Evolutionary conservation across 2,329 filamentous ascomycete genomes (phyloP), one percentile per base, ranked within the genome.

Genomic region (Aspergillus nomiae): DNA sequence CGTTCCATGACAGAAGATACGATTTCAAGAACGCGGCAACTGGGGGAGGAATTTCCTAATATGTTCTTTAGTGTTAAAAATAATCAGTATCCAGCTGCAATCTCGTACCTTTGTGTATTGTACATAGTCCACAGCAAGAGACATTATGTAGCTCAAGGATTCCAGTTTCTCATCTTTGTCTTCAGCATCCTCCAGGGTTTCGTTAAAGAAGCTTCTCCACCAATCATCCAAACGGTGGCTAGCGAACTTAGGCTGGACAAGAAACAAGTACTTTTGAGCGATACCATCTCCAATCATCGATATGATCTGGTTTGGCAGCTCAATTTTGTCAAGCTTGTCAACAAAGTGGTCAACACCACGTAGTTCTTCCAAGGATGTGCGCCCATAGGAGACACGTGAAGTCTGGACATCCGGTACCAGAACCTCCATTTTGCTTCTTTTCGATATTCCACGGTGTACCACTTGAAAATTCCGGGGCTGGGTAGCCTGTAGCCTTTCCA

Each of bases 271-370:
- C 72, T 94, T 95, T 74, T 94, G 92, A 1, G 94, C 84, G 34
- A 96, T 81, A 3, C 90, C 90, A 71, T 96, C 91, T 2, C 86
- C 86, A 16, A 96, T 80, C 4, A 91, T 87, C 6, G 92, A 91
- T 46, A 93, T 87, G 2, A 96, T 82, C 76, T 96, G 92, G 66
- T 91, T 93, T 0, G 92, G 92, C 46, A 93, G 80, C 75, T 95
- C 91, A 30, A 96, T 88, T 67, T 85, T 90, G 69, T 96, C 92
- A 10, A 96, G 77, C 61, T 86, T 90, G 51, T 86, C 85, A 7
- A 92, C 89, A 63, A 96, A 89, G 56, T 87, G 83, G 28, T 87
- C 82, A 14, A 88, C 88, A 64, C 84, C 89, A 69, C 92, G 90
- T 59, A 96, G 87, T 71, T 96, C 92, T 73, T 96, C 92, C 6